A percentile compares a stretch with the other conserved stretches of the same genome.
phyloP scores from a whole-genome alignment of 176 grass and related monocot genomes.

The Triticum urartu region DNA sequence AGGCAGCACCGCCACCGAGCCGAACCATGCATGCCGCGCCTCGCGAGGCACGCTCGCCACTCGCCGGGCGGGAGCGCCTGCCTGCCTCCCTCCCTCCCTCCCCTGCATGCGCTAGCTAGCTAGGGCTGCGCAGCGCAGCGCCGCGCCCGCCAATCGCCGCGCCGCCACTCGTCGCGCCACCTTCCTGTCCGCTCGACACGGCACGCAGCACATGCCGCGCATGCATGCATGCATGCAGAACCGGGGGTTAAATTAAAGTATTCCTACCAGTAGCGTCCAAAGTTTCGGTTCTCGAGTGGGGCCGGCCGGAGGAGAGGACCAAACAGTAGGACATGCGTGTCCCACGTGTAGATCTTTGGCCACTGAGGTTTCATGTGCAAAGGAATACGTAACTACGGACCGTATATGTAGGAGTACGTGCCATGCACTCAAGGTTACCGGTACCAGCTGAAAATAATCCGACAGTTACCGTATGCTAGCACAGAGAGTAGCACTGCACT shows the following conservation, averaged over 20 bases:
- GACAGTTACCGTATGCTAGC: neutral
- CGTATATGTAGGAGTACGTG: slow-evolving; percentile 21
- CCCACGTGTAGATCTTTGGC: slow-evolving; percentile 23
- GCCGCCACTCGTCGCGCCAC: slow-evolving; percentile 50
- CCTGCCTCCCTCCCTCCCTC: neutral
- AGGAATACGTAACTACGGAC: neutral
- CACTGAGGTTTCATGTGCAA: slow-evolving; percentile 16
- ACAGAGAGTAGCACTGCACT: neutral
- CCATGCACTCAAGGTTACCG: neutral
- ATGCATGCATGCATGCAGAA: slow-evolving; percentile 61
- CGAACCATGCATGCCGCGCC: slow-evolving; percentile 6
- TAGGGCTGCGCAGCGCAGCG: neutral
- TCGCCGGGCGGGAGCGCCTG: slow-evolving; percentile 20
- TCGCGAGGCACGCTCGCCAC: slow-evolving; percentile 38
- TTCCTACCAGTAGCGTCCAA: slow-evolving; percentile 26
- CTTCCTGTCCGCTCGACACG: slow-evolving; percentile 34
- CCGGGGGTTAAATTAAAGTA: neutral
- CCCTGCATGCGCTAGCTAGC: neutral
- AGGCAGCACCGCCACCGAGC: slow-evolving; percentile 10
- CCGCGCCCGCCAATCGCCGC: slow-evolving; percentile 35
- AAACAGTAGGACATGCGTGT: slow-evolving; percentile 34
- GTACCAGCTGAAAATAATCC: neutral
- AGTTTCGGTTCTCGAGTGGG: neutral
- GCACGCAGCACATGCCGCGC: slow-evolving; percentile 43
- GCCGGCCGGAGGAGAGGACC: neutral